A percentile compares a stretch with the other conserved stretches of the same genome.
phyloP scores from a whole-genome alignment of 805 yeast species.

The Candida vartiovaarae region DNA sequence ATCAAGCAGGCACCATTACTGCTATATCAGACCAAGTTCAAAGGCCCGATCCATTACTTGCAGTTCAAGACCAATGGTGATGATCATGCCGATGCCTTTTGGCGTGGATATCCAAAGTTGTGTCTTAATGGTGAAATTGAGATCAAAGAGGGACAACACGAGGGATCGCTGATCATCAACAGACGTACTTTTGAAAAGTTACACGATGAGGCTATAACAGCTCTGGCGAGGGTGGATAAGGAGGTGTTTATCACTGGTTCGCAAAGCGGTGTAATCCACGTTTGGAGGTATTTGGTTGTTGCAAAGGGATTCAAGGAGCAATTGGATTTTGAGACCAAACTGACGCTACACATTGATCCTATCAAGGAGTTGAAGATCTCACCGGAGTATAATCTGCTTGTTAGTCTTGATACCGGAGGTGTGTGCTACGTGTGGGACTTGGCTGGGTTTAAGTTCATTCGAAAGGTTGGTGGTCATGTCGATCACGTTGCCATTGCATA shows the following conservation, averaged over 20 bases:
- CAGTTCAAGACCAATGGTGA: constrained; percentile 36
- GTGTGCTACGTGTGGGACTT: constrained; percentile 59
- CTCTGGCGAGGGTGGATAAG: constrained; percentile 21
- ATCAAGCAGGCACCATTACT: constrained; percentile 30
- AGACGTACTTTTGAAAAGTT: constrained; percentile 24
- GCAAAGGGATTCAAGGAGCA: constrained; percentile 18
- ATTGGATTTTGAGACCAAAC: constrained; percentile 34
- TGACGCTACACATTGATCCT: constrained; percentile 51
- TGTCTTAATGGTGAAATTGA: constrained; percentile 22
- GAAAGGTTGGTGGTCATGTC: constrained; percentile 26
- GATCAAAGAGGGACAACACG: constrained; percentile 16
- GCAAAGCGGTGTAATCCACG: constrained; percentile 51
- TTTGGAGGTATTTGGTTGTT: constrained; percentile 36
- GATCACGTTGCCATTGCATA: constrained; percentile 40
- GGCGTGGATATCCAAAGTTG: constrained; percentile 44
- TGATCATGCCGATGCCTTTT: constrained; percentile 27
- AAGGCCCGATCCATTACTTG: constrained; percentile 34
- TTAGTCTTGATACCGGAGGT: constrained; percentile 52
- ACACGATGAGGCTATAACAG: constrained; percentile 26
- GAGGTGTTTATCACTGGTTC: constrained; percentile 32
- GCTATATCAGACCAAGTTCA: constrained; percentile 37
- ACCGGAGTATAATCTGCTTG: constrained; percentile 43
- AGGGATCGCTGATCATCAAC: constrained; percentile 20
- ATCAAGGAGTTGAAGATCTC: constrained; percentile 43
- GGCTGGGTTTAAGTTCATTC: constrained; percentile 41